Conservation (phyloP, 1,284 basidiomycete genomes). For the Pascua sp. region DNA sequence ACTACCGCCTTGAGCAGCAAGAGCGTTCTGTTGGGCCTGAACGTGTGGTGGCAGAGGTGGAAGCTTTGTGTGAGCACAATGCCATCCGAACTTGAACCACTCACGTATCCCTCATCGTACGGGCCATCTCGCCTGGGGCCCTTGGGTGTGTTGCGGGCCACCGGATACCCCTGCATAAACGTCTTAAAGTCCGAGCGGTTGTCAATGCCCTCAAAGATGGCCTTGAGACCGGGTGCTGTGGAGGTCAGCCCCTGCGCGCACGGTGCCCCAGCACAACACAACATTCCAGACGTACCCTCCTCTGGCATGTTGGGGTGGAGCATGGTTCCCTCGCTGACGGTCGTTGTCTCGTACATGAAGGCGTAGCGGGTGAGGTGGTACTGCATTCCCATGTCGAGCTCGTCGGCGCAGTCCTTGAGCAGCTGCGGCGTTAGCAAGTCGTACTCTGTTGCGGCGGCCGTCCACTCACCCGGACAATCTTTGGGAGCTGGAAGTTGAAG, state of each 20-base stretch:
- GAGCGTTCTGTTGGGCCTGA: constrained; percentile 5
- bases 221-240: constrained; percentile 66
- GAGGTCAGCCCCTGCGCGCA: constrained; percentile 1
- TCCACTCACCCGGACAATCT: constrained; percentile 77
- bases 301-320: constrained; percentile 44
- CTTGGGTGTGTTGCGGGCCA: constrained; percentile 65
- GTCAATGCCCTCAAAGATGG: constrained; percentile 85
- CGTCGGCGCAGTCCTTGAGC: constrained; percentile 93
- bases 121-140: constrained; percentile 79
- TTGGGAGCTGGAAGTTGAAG: constrained; percentile 93
- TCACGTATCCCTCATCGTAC: constrained; percentile 77
- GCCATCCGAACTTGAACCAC: background rate
- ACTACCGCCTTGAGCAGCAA: background rate
- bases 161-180: constrained; percentile 94
- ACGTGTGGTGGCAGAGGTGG: constrained; percentile 12
- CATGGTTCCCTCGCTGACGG: constrained; percentile 84
- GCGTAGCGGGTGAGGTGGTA: constrained; percentile 94
- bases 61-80: constrained; percentile 5
- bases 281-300: constrained; percentile 27
- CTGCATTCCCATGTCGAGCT: constrained; percentile 93
- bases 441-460: background rate
- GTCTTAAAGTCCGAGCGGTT: constrained; percentile 90
- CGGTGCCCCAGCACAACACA: background rate
- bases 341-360: constrained; percentile 85
- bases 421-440: constrained; percentile 54